Conservation (phyloP, 331 rosid species). For the Arachis monticola region DNA sequence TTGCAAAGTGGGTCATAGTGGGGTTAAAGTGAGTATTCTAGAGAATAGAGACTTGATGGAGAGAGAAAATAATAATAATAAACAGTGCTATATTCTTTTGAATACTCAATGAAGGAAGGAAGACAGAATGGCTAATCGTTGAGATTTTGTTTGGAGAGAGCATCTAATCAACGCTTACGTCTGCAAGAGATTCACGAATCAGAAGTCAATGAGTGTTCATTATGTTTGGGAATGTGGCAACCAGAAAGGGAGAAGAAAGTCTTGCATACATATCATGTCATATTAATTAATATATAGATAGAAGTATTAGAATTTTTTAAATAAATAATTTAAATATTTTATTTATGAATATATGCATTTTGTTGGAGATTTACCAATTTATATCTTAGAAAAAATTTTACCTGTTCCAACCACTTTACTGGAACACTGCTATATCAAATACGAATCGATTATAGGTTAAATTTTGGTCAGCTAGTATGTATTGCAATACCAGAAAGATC, state of each 20-base stretch:
- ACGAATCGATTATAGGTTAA: too few relatives aligned
- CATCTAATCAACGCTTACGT: background rate
- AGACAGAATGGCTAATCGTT: background rate
- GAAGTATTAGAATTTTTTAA: too few relatives aligned
- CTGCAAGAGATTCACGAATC: background rate
- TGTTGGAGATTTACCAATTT: too few relatives aligned
- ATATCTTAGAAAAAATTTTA: too few relatives aligned
- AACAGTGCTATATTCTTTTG: background rate
- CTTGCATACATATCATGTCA: background rate
- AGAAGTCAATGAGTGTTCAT: slow-evolving; percentile 4
- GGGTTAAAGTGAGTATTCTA: background rate
- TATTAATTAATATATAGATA: too few relatives aligned
- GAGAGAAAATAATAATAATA: background rate
- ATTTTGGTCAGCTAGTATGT: too few relatives aligned
- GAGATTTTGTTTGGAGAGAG: background rate
- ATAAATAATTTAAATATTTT: too few relatives aligned
- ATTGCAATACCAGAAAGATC: too few relatives aligned
- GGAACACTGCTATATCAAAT: too few relatives aligned
- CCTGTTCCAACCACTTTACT: too few relatives aligned
- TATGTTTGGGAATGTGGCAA: background rate
- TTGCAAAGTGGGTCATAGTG: background rate
- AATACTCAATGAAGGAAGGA: background rate
- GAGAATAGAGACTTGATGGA: background rate
- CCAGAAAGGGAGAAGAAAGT: background rate
- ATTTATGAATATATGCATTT: too few relatives aligned